phyloP scores from a whole-genome alignment of 1,284 basidiomycete genomes.

The Mycena sp. region DNA sequence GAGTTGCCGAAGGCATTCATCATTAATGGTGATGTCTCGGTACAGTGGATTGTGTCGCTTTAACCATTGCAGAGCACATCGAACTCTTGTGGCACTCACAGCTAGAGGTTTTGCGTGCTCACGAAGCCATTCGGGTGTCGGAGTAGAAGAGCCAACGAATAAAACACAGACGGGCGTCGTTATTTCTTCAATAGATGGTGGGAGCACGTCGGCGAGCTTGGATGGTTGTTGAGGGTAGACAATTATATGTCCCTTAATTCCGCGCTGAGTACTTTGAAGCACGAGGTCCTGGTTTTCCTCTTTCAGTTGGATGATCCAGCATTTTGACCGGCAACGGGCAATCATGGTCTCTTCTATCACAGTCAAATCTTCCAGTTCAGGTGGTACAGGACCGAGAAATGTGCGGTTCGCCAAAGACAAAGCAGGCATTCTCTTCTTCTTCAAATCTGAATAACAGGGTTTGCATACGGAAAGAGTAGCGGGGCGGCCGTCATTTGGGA shows the following conservation, averaged over 20 bases:
- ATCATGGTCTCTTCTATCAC: slow-evolving; percentile 43
- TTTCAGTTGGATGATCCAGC: slow-evolving; percentile 39
- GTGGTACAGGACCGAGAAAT: slow-evolving; percentile 38
- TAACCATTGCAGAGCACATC: neutral
- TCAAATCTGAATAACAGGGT: neutral
- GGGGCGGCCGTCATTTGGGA: neutral
- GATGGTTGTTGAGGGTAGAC: slow-evolving; percentile 46
- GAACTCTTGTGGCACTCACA: neutral
- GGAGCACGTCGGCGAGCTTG: slow-evolving; percentile 37
- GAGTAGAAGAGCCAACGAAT: slow-evolving; percentile 43
- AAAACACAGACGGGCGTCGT: slow-evolving; percentile 44
- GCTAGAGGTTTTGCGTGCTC: slow-evolving; percentile 8
- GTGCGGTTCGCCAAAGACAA: slow-evolving; percentile 35
- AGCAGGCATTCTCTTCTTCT: neutral
- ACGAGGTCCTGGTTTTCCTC: slow-evolving; percentile 18
- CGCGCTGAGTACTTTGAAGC: slow-evolving; percentile 36
- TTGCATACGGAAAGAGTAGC: neutral
- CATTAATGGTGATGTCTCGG: slow-evolving; percentile 39
- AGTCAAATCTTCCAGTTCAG: slow-evolving; percentile 37
- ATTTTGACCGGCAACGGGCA: slow-evolving; percentile 25
- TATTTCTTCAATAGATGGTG: slow-evolving; percentile 42
- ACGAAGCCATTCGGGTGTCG: slow-evolving; percentile 34
- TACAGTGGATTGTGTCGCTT: slow-evolving; percentile 34
- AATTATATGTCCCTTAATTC: slow-evolving; percentile 46
- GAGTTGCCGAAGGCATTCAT: slow-evolving; percentile 28